Evolutionary conservation across 2,329 filamentous ascomycete species (phyloP).

Genomic region (Paracamarosporium sp.): DNA sequence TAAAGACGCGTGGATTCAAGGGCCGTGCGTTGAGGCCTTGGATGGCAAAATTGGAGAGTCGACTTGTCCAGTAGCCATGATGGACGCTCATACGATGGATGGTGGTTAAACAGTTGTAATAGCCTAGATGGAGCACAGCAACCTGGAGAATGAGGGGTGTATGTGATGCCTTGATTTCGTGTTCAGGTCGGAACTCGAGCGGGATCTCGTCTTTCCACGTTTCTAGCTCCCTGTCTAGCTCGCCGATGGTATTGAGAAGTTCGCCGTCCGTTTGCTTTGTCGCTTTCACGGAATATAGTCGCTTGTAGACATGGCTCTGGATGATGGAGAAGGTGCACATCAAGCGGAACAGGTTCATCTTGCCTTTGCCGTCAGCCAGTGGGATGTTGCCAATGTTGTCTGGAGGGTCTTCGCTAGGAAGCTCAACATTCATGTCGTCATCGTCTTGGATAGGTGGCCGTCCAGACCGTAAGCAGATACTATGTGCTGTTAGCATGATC

Average conservation of each 20-base stretch:
- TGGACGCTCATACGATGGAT: conserved; percentile 99
- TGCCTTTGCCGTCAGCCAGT: conserved; percentile 83
- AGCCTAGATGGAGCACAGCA: conserved; percentile 92
- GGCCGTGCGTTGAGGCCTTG: conserved; percentile 90
- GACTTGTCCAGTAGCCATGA: conserved; percentile 96
- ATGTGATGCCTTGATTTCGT: conserved; percentile 92
- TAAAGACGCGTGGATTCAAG: conserved; percentile 92
- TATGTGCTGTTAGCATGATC: conserved; percentile 34
- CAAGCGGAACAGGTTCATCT: conserved; percentile 91
- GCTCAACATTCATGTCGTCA: conserved; percentile 92
- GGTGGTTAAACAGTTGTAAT: conserved; percentile 97
- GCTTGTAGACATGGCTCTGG: conserved; percentile 92
- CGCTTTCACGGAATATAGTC: conserved; percentile 89
- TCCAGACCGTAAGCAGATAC: conserved; percentile 74
- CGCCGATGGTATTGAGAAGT: conserved; percentile 91
- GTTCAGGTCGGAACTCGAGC: conserved; percentile 93
- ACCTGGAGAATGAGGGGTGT: conserved; percentile 94
- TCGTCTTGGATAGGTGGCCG: conserved; percentile 76
- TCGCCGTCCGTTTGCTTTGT: conserved; percentile 92
- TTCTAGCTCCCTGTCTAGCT: conserved; percentile 82
- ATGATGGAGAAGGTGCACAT: conserved; percentile 93
- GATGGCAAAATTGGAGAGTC: conserved; percentile 92
- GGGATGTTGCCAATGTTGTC: conserved; percentile 97
- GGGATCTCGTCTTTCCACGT: conserved; percentile 97
- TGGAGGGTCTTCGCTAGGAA: conserved; percentile 86